Conservation (phyloP, 176 grass and related monocot species). For the Oryza coarctata region DNA sequence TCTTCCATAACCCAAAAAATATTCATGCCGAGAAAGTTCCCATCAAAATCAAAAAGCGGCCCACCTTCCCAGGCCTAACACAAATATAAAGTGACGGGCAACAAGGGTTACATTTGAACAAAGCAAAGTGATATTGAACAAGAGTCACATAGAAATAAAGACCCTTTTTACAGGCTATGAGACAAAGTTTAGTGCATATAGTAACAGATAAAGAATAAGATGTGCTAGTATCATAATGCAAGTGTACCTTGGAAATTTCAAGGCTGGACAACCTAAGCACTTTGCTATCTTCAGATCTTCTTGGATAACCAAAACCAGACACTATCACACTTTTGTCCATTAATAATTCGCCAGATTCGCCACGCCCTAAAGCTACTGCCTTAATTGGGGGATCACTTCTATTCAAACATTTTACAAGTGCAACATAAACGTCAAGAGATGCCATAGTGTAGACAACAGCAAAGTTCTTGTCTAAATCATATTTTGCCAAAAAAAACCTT, state of each 20-base stretch:
- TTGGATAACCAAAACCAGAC: background rate
- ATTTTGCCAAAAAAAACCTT: background rate
- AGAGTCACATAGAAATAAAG: background rate
- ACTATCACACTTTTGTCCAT: conserved; percentile 6
- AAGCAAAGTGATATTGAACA: background rate
- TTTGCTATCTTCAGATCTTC: background rate
- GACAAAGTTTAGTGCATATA: background rate
- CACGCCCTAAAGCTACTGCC: conserved; percentile 1
- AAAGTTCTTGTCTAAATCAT: conserved; percentile 6
- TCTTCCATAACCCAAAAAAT: background rate
- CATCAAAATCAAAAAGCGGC: conserved; percentile 12
- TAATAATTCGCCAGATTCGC: conserved; percentile 19
- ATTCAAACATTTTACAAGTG: background rate
- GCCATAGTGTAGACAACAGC: conserved; percentile 17
- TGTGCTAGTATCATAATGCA: background rate
- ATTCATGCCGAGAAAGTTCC: conserved; percentile 26
- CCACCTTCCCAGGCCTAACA: conserved; percentile 34
- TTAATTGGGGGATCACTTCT: background rate
- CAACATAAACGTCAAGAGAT: conserved; percentile 7
- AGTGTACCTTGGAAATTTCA: conserved; percentile 24
- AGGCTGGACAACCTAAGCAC: background rate
- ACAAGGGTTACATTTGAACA: background rate
- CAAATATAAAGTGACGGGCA: background rate
- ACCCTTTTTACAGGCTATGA: background rate
- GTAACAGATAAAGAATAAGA: background rate